A percentile compares a stretch with the other conserved stretches of the same genome.
Evolutionary conservation across 1,284 basidiomycete species (phyloP).

Genomic region (Pyrrhoderma noxium): DNA sequence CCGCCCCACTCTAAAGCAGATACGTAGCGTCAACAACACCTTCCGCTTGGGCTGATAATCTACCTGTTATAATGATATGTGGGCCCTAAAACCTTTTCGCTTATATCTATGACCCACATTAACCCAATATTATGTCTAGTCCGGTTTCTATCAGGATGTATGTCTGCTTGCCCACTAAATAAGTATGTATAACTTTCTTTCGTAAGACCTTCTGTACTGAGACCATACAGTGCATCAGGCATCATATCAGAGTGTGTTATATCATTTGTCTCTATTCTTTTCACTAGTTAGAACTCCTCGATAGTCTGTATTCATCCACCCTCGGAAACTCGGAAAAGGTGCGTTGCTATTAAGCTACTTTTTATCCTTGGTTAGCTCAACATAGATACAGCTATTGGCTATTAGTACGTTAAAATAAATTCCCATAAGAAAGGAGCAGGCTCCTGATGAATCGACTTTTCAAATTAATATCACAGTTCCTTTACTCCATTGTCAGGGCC

Average conservation of each 20-base stretch:
- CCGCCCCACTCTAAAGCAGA: neutral
- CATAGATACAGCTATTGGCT: constrained; percentile 5
- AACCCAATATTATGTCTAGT: constrained; percentile 11
- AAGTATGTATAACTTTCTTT: constrained; percentile 15
- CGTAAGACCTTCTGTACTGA: neutral
- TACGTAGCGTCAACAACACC: constrained; percentile 17
- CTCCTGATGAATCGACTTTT: too few species aligned
- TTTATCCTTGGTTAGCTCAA: neutral
- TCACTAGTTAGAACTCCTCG: too few species aligned
- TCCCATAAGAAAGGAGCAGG: too few species aligned
- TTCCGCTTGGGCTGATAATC: constrained; percentile 21
- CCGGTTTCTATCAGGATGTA: constrained; percentile 21
- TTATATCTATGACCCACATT: neutral
- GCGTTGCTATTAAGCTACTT: neutral
- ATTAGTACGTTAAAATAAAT: constrained; percentile 7
- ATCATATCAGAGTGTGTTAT: constrained; percentile 14
- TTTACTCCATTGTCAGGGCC: constrained; percentile 23
- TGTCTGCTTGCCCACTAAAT: constrained; percentile 20
- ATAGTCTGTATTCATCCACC: constrained; percentile 11
- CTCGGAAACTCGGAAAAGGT: constrained; percentile 11
- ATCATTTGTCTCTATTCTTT: neutral
- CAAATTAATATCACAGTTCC: constrained; percentile 11
- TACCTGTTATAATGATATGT: constrained; percentile 22
- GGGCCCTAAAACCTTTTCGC: neutral
- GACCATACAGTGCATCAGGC: constrained; percentile 9